Evolutionary conservation across 306 rosid genomes (phyloP).

Genomic region (Styphnolobium japonicum): DNA sequence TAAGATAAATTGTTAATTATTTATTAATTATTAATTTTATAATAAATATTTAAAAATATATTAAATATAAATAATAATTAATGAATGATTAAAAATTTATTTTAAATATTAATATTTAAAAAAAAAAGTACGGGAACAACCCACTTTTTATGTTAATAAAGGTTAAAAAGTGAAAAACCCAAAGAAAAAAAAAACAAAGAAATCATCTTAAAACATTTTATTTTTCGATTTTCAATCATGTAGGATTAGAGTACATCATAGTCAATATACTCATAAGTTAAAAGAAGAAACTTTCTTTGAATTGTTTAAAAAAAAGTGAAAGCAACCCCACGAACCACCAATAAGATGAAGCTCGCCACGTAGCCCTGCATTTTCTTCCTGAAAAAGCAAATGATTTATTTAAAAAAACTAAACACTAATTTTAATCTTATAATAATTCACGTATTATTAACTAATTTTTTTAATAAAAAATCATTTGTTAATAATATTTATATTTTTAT

Average conservation of each 20-base stretch:
- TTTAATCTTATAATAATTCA: too few species aligned
- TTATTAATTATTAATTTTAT: too few species aligned
- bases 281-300: not conserved
- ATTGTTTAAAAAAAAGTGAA: not conserved
- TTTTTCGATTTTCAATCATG: not conserved
- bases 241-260: not conserved
- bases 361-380: not conserved
- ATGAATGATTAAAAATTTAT: too few species aligned
- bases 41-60: too few species aligned
- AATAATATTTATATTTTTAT: too few species aligned
- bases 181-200: not conserved
- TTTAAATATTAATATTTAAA: too few species aligned
- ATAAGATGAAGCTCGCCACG: constrained; percentile 15
- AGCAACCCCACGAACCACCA: constrained; percentile 1
- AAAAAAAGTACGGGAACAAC: too few species aligned
- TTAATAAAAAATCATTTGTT: too few species aligned
- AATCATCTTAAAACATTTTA: not conserved
- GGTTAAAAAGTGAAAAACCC: not conserved
- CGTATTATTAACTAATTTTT: too few species aligned
- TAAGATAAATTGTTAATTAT: too few species aligned
- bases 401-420: too few species aligned
- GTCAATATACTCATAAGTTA: not conserved
- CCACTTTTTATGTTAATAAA: constrained; percentile 15
- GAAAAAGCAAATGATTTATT: constrained; percentile 23
- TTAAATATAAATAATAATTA: too few species aligned